These are phyloP conservation scores for Yarrowia bubula DNA, from an alignment of 805 yeast species.

Conservation along the genomic window DNA sequence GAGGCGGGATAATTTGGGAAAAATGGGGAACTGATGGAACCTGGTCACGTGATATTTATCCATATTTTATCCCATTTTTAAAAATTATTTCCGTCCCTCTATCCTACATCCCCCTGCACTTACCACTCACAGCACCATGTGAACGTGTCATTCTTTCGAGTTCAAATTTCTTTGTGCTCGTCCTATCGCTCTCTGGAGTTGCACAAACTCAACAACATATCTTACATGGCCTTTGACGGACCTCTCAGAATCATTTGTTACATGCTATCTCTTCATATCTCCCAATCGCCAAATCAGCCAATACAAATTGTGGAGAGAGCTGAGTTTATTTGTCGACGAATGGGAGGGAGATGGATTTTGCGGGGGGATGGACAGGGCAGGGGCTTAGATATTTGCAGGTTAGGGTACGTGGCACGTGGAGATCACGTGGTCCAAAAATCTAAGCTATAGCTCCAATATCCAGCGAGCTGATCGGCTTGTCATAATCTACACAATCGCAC, in stretches of 20 bases:
- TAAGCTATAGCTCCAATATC: too few species aligned
- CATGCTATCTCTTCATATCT: conserved; percentile 15
- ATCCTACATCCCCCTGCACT: not conserved
- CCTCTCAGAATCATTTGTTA: not conserved
- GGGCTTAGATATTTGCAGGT: not conserved
- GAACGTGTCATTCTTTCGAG: not conserved
- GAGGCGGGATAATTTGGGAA: not conserved
- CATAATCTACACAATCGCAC: not conserved
- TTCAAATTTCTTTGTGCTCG: not conserved
- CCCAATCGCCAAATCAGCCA: conserved; percentile 16
- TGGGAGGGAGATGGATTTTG: not conserved
- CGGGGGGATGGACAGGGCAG: too few species aligned
- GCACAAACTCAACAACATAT: not conserved
- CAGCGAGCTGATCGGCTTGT: not conserved
- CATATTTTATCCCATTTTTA: too few species aligned
- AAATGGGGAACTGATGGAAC: too few species aligned
- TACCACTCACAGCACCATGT: not conserved
- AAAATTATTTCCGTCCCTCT: too few species aligned
- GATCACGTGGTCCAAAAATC: too few species aligned
- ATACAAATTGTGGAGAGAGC: conserved; percentile 10
- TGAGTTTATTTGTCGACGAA: not conserved
- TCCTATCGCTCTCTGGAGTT: too few species aligned
- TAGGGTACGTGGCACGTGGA: too few species aligned
- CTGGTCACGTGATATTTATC: too few species aligned
- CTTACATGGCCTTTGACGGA: not conserved